Evolutionary conservation across 2,329 filamentous ascomycete species (phyloP), one percentile per base, ranked within the genome.

Genomic region (Aureobasidium namibiae): DNA sequence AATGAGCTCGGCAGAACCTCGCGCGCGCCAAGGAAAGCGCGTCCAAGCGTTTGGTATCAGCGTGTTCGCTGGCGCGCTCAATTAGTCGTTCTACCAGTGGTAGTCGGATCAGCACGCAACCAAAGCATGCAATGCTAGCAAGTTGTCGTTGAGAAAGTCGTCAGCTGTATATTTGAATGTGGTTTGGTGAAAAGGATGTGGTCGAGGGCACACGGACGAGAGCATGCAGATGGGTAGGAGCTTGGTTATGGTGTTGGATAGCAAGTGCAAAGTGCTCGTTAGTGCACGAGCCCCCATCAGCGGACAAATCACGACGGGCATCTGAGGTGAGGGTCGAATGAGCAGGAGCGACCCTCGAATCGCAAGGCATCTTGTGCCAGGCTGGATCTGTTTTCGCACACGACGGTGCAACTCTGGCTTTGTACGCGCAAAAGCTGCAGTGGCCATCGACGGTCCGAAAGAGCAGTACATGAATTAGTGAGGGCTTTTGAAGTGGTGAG

Each of bases 231-330:
- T 52, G 18, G 9, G 29, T 23, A 4, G 26, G 23, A 39, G 21
- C 48, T 52, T 52, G 48, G 48, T 34, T 26, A n/a, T n/a, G 29
- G 48, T 52, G 48, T 38, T 39, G 34, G 48, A 52, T 52, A 52
- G 11, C 48, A 39, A 39, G 33, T 13, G 34, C 18, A 16, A 26
- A n/a, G 21, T 26, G 48, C 33, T 52, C 48, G 13, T 29, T 52
- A 52, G 48, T 29, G 52, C 52, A 56, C 52, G 52, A 45, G 52
- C 39, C 52, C 26, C 2, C n/a, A 18, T 56, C 52, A 56, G 39
- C 52, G 52, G 52, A 44, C 52, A 56, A 56, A 56, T 56, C 52
- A 56, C 24, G 31, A 53, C 13, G 39, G 24, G 21, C 16, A 23
- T 24, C 6, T 45, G 41, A 45, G 23, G 41, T 45, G 41, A 45